phyloP scores from a whole-genome alignment of 2,329 filamentous ascomycete genomes.

The Chaetomiaceae sp. region DNA sequence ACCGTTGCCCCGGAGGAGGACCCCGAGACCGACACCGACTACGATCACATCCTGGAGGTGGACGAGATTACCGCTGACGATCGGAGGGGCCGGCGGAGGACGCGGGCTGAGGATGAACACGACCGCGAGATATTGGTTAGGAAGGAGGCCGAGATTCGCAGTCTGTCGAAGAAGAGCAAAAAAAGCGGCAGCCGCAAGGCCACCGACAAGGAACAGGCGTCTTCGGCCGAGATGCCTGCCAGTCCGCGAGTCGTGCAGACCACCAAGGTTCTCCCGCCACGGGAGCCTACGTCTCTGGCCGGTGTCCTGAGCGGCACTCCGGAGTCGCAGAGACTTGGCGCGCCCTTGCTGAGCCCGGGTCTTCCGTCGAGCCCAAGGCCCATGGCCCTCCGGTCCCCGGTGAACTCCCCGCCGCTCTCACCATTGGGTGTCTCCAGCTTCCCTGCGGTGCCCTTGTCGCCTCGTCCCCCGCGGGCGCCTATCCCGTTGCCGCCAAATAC shows the following conservation, averaged over 20 bases:
- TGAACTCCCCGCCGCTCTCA: slow-evolving; percentile 63
- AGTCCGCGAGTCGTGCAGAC: slow-evolving; percentile 32
- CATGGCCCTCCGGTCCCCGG: slow-evolving; percentile 43
- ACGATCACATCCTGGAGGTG: slow-evolving; percentile 69
- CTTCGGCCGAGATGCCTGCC: slow-evolving; percentile 31
- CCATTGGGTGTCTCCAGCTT: slow-evolving; percentile 43
- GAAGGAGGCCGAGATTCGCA: slow-evolving; percentile 63
- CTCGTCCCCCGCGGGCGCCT: slow-evolving; percentile 66
- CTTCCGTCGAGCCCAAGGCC: slow-evolving; percentile 56
- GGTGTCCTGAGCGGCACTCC: slow-evolving; percentile 40
- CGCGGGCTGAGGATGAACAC: slow-evolving; percentile 79
- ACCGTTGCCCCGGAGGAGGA: slow-evolving; percentile 45
- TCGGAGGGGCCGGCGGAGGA: slow-evolving; percentile 70
- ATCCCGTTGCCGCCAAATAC: slow-evolving; percentile 67
- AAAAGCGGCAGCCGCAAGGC: slow-evolving; percentile 44
- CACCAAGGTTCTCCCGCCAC: slow-evolving; percentile 30
- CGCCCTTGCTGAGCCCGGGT: slow-evolving; percentile 52
- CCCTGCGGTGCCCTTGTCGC: slow-evolving; percentile 46
- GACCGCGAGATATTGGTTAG: slow-evolving; percentile 64
- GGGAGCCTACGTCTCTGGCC: slow-evolving; percentile 44
- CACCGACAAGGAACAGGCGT: slow-evolving; percentile 37
- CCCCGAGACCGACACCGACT: slow-evolving; percentile 67
- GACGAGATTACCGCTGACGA: slow-evolving; percentile 53
- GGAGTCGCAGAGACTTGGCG: slow-evolving; percentile 24
- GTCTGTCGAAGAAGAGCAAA: slow-evolving; percentile 67